Conservation (phyloP, 306 rosid species). For the Acacia crassicarpa region DNA sequence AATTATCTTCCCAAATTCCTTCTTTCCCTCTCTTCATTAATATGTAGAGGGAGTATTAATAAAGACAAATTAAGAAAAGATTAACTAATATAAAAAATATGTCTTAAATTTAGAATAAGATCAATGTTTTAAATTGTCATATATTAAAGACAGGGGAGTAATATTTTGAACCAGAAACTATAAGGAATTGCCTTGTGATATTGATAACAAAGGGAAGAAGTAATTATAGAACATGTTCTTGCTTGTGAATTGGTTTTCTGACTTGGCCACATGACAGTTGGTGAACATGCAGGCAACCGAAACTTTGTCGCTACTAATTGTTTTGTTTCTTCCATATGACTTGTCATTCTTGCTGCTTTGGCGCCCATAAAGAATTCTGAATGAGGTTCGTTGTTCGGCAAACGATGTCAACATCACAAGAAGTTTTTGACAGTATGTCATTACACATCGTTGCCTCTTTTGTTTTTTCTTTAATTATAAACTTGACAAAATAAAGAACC, state of each 20-base stretch:
- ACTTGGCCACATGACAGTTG: constrained; percentile 17
- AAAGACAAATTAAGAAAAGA: too few relatives aligned
- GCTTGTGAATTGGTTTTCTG: constrained; percentile 8
- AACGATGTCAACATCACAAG: background rate
- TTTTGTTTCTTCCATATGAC: constrained; percentile 15
- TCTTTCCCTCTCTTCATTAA: too few relatives aligned
- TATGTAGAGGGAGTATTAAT: too few relatives aligned
- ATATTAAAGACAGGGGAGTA: too few relatives aligned
- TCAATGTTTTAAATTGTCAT: too few relatives aligned
- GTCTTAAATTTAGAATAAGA: too few relatives aligned
- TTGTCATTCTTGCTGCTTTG: constrained; percentile 18
- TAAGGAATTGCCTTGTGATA: background rate
- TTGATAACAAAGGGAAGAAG: background rate
- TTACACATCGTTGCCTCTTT: background rate
- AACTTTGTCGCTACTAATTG: constrained; percentile 6
- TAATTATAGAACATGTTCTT: background rate
- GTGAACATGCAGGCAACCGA: constrained; percentile 6
- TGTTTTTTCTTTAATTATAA: too few relatives aligned
- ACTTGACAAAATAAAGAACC: background rate
- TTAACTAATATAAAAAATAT: too few relatives aligned
- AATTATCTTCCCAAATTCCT: too few relatives aligned
- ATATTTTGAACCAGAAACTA: background rate
- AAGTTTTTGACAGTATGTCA: background rate
- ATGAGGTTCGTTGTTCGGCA: background rate
- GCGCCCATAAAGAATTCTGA: background rate